Conservation (phyloP, 31 red algal genomes). For the Endocladia muricata region DNA sequence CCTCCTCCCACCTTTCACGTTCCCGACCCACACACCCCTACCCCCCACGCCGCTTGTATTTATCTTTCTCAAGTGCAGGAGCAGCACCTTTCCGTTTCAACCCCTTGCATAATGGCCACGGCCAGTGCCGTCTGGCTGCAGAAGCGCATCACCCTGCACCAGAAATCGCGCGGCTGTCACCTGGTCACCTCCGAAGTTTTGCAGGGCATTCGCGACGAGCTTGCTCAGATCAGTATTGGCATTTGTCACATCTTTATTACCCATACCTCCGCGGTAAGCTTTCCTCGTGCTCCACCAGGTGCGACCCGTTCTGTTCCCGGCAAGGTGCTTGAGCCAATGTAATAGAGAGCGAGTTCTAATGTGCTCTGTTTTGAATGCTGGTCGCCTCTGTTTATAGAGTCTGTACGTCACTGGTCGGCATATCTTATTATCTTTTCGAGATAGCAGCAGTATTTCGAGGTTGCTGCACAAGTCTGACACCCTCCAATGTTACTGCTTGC, state of each 20-base stretch:
- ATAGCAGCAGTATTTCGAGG: no score
- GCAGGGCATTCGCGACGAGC: constrained; percentile 26
- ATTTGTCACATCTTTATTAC: constrained; percentile 75
- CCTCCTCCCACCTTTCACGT: not conserved
- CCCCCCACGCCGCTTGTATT: not conserved
- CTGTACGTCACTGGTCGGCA: no score
- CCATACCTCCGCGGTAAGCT: constrained; percentile 69
- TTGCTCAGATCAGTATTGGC: constrained; percentile 51
- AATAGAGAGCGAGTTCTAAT: no score
- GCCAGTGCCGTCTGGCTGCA: constrained; percentile 40
- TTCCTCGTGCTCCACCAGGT: no score
- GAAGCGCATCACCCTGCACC: constrained; percentile 35
- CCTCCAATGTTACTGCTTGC: not conserved
- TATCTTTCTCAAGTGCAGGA: not conserved
- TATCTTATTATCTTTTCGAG: no score
- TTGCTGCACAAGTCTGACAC: no score
- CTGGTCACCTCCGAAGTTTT: constrained; percentile 66
- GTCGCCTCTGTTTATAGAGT: no score
- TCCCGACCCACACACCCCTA: not conserved
- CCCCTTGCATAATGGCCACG: constrained; percentile 11
- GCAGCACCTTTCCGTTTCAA: not conserved
- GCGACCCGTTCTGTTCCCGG: no score
- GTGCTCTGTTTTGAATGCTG: no score
- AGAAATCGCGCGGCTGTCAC: constrained; percentile 57
- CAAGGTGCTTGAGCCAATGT: no score